A percentile compares a stretch with the other conserved stretches of the same genome.
These are phyloP conservation scores for Macadamia tetraphylla DNA, from an alignment of 164 flowering plant species.

Conservation along the genomic window DNA sequence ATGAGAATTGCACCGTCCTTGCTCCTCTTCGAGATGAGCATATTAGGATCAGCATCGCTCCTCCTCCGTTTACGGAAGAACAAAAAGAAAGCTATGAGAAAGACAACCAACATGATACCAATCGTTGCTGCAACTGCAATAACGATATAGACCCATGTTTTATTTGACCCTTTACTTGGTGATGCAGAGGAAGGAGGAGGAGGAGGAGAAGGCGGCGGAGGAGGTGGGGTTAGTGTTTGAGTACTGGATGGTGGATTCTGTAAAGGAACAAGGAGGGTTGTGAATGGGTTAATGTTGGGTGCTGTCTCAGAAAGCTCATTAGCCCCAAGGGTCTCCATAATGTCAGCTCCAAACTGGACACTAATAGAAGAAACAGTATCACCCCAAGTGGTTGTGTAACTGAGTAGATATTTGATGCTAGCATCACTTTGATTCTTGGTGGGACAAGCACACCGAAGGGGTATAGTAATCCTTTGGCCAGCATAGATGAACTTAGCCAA, in stretches of 20 bases:
- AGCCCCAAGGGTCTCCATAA: slow-evolving; percentile 38
- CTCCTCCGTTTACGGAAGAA: slow-evolving; percentile 17
- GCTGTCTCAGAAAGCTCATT: slow-evolving; percentile 36
- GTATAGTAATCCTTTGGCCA: slow-evolving; percentile 44
- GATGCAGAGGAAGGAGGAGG: not conserved
- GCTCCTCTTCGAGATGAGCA: slow-evolving; percentile 4
- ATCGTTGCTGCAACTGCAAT: slow-evolving; percentile 33
- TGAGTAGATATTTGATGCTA: slow-evolving; percentile 49
- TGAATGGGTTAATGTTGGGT: slow-evolving; percentile 36
- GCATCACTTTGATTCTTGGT: slow-evolving; percentile 40
- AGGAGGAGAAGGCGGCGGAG: slow-evolving; percentile 13
- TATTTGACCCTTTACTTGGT: slow-evolving; percentile 18
- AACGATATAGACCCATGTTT: slow-evolving; percentile 44
- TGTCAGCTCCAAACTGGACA: slow-evolving; percentile 34
- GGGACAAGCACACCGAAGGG: slow-evolving; percentile 88
- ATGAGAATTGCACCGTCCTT: too few species aligned
- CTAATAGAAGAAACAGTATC: slow-evolving; percentile 36
- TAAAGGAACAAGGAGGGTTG: slow-evolving; percentile 68
- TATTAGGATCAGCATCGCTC: slow-evolving; percentile 9
- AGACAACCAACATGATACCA: slow-evolving; percentile 16
- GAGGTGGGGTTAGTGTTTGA: slow-evolving; percentile 27
- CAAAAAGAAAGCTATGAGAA: slow-evolving; percentile 18
- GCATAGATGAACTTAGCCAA: slow-evolving; percentile 7
- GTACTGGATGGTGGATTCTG: slow-evolving; percentile 38
- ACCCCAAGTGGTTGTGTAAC: slow-evolving; percentile 34